Base-by-base conservation (phyloP, 352 stramenopile species). In the Phytophthora citricola region DNA sequence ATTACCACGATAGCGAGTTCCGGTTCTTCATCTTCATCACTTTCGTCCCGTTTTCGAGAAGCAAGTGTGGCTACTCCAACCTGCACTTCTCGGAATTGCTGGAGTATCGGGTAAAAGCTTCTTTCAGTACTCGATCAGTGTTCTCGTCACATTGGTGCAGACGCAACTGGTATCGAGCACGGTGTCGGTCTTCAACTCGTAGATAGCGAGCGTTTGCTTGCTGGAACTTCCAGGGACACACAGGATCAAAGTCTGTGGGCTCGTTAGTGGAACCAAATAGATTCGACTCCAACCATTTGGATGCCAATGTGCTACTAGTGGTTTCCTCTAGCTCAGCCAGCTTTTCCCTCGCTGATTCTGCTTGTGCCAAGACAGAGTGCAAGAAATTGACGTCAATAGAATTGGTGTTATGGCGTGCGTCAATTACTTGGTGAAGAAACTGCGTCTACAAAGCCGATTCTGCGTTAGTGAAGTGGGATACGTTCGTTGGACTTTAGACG, bases 1-100 rank as follows among this genome's bases (percentile, higher is more conserved):
- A 66, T 59, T 26, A 68, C 14, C 4, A 29, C 46, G 15, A 63
- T 58, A 22, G 39, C 49, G 22, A 72, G 29, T 29, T 54, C 47
- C 17, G 29, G 9, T 1, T 41, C 47, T 20, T 54, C 47, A 5
- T 54, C 47, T 27, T 41, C 29, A 4, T 54, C 29, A 14, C 15
- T 27, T 11, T 20, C 43, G 22, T 49, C 1, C 8, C n/a, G 26
- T 54, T 29, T 27, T 12, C 27, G 47, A 29, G 17, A 54, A 7
- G 47, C 39, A 24, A 54, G 32, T 1, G 11, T 17, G 4, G 29
- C 47, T 32, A 54, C 20, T 10, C 47, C 47, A 29, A 41, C 26
- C 20, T 54, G 47, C 9, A 53, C 27, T 40, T 53, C 46, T 40
- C 46, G 27, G n/a, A 53, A 54, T 54, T 27, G 47, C 8, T 54